phyloP scores from a whole-genome alignment of 305 asterid species.

The Solanum hybrid region DNA sequence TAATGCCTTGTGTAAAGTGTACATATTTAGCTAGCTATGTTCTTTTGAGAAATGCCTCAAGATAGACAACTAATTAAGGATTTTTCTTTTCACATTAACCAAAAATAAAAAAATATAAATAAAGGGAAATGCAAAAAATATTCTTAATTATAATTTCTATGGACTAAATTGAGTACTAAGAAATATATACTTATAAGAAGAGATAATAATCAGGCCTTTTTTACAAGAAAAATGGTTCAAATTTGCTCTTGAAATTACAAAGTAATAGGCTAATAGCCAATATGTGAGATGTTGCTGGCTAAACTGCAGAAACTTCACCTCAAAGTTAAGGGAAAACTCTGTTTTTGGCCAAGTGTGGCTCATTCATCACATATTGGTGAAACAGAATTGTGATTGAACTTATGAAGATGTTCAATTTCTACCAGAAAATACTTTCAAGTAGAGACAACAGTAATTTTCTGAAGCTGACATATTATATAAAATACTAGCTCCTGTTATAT shows the following conservation, averaged over 20 bases:
- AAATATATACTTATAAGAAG: neutral
- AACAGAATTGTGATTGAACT: neutral
- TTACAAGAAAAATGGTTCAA: neutral
- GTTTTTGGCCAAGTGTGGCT: neutral
- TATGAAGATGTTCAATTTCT: neutral
- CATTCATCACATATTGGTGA: neutral
- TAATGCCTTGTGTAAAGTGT: neutral
- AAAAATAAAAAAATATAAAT: neutral
- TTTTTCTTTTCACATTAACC: neutral
- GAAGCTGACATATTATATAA: neutral
- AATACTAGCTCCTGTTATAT: neutral
- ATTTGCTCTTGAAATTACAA: neutral
- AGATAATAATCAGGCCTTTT: too few relatives aligned
- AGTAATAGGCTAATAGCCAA: neutral
- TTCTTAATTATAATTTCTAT: neutral
- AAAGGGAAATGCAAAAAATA: neutral
- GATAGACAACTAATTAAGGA: neutral
- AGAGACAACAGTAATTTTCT: neutral
- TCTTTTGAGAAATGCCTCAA: neutral
- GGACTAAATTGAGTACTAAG: neutral
- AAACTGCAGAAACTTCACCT: neutral
- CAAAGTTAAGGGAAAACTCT: neutral
- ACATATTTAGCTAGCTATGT: neutral
- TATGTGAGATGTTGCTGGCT: neutral
- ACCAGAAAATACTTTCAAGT: neutral